A percentile compares a stretch with the other conserved stretches of the same genome.
phyloP scores from a whole-genome alignment of 2,329 filamentous ascomycete genomes.

The Scopulariopsis brevicaulis region DNA sequence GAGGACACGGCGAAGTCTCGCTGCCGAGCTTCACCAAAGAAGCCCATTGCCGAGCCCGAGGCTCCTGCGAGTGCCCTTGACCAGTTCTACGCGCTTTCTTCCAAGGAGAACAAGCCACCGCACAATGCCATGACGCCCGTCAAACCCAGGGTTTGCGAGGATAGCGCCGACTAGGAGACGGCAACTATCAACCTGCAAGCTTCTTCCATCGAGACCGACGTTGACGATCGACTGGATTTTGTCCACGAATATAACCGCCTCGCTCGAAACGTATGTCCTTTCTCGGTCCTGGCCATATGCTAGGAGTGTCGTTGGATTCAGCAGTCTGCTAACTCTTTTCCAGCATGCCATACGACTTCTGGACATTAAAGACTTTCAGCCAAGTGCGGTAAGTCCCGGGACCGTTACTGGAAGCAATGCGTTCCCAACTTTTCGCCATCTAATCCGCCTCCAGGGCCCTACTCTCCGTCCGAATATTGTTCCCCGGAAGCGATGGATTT shows the following conservation, averaged over 20 bases:
- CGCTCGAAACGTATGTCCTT: constrained; percentile 28
- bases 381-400: background rate
- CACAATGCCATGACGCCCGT: background rate
- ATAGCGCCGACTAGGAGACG: constrained; percentile 43
- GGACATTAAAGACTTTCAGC: background rate
- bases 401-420: background rate
- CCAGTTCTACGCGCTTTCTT: background rate
- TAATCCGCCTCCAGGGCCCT: background rate
- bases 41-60: background rate
- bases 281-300: background rate
- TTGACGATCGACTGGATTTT: constrained; percentile 34
- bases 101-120: background rate
- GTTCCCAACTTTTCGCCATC: background rate
- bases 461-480: background rate
- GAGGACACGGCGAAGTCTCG: background rate
- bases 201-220: constrained; percentile 18
- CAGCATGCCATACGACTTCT: background rate
- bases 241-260: constrained; percentile 49
- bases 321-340: background rate
- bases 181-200: constrained; percentile 36
- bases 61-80: background rate
- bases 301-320: background rate
- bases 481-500: constrained; percentile 22
- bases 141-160: background rate
- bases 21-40: background rate